A percentile compares a stretch with the other conserved stretches of the same genome.
phyloP scores from a whole-genome alignment of 768 basidiomycete species.

The Termitomyces sp. region DNA sequence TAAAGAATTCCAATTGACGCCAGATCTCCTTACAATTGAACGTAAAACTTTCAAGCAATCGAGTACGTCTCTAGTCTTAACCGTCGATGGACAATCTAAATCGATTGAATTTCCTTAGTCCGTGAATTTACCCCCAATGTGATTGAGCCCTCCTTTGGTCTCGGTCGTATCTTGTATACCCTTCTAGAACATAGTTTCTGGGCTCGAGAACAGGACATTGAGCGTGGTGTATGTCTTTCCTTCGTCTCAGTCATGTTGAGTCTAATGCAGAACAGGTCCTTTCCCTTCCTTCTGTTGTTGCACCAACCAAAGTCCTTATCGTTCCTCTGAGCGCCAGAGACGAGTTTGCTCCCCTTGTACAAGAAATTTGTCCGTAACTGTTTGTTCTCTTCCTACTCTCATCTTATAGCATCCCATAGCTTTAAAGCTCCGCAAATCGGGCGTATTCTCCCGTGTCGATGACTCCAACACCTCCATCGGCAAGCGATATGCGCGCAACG shows the following conservation, averaged over 20 bases:
- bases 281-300: constrained; percentile 83
- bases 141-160: constrained; percentile 97
- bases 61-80: constrained; percentile 38
- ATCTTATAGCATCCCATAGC: constrained; percentile 41
- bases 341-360: constrained; percentile 78
- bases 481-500: constrained; percentile 95
- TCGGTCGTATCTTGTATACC: constrained; percentile 92
- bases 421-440: constrained; percentile 78
- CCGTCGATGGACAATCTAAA: background rate
- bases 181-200: constrained; percentile 96
- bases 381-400: background rate
- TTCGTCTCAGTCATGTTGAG: background rate
- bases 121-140: constrained; percentile 97
- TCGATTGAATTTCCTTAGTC: constrained; percentile 41
- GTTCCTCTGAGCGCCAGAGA: constrained; percentile 87
- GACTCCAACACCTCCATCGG: constrained; percentile 95
- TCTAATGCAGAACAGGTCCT: constrained; percentile 53
- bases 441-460: constrained; percentile 91
- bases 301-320: constrained; percentile 95
- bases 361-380: constrained; percentile 79
- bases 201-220: constrained; percentile 87
- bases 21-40: constrained; percentile 73
- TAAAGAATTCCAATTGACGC: constrained; percentile 63
- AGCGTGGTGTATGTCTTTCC: constrained; percentile 67
- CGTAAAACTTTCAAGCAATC: constrained; percentile 85